A percentile compares a stretch with the other conserved stretches of the same genome.
These are phyloP conservation scores for Chlamydomonas sphaeroides DNA, from an alignment of 139 green algal genomes.

Conservation along the genomic window DNA sequence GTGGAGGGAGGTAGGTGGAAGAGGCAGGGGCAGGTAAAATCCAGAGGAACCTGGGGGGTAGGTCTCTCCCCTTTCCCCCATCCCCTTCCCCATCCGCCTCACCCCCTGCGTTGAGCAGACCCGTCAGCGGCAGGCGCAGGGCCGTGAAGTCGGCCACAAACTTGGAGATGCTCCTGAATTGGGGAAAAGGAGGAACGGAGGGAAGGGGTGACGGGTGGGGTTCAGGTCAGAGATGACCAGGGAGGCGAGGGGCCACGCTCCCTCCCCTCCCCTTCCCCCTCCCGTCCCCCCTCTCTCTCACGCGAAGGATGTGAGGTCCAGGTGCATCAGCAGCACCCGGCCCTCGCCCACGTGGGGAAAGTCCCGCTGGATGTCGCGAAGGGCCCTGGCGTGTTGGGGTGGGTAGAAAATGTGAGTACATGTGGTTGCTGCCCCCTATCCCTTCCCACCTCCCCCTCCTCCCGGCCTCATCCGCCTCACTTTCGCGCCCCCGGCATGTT, in stretches of 20 bases:
- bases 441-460: not conserved
- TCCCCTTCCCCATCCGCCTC: not conserved
- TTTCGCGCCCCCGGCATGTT: constrained; percentile 38
- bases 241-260: too few species aligned
- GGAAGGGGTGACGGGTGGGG: too few species aligned
- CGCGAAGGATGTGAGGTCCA: constrained; percentile 26
- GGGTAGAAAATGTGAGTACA: too few species aligned
- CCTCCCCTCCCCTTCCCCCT: not conserved
- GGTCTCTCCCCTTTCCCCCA: too few species aligned
- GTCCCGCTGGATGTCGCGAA: constrained; percentile 36
- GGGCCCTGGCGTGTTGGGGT: constrained; percentile 14
- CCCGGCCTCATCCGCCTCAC: too few species aligned
- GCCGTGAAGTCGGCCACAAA: constrained; percentile 9
- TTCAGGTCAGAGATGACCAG: too few species aligned
- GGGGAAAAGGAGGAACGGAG: not conserved
- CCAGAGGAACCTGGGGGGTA: too few species aligned
- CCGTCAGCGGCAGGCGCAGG: constrained; percentile 16
- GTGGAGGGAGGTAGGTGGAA: not conserved
- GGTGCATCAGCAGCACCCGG: constrained; percentile 10
- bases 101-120: constrained; percentile 29
- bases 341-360: not conserved
- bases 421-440: too few species aligned
- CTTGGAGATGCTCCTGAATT: constrained; percentile 15
- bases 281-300: not conserved
- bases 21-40: too few species aligned